A percentile compares a stretch with the other conserved stretches of the same genome.
phyloP scores from a whole-genome alignment of 2,329 filamentous ascomycete genomes.

The Pestalotiopsis sp. region DNA sequence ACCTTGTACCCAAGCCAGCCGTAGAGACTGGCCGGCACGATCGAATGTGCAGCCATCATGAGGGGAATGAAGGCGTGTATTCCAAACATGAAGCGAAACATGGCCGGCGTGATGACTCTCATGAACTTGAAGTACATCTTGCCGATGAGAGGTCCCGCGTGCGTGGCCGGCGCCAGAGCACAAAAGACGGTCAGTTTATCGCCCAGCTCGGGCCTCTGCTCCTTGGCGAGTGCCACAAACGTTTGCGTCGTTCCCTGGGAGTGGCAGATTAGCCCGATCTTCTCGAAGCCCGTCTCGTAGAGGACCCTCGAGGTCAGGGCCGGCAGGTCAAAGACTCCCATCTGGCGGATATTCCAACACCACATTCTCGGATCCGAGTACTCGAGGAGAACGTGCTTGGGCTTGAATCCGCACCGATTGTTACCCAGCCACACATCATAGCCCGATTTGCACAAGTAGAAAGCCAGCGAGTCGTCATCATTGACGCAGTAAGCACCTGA shows the following conservation, averaged over 20 bases:
- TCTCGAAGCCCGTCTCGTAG: conserved; percentile 79
- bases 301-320: conserved; percentile 81
- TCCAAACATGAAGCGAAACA: conserved; percentile 84
- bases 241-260: conserved; percentile 91
- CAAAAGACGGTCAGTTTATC: conserved; percentile 87
- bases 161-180: conserved; percentile 85
- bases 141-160: conserved; percentile 82
- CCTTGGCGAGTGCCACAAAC: conserved; percentile 84
- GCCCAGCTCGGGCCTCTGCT: conserved; percentile 84
- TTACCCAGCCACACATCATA: conserved; percentile 97
- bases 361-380: conserved; percentile 88
- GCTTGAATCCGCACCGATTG: conserved; percentile 84
- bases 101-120: conserved; percentile 72
- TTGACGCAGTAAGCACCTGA: conserved; percentile 88
- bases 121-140: conserved; percentile 94
- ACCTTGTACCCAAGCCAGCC: conserved; percentile 85
- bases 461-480: conserved; percentile 86
- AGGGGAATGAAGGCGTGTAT: conserved; percentile 92
- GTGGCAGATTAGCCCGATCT: conserved; percentile 82
- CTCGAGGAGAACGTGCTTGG: conserved; percentile 71
- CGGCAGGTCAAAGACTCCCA: conserved; percentile 87
- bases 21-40: conserved; percentile 70
- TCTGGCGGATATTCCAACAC: conserved; percentile 94
- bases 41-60: conserved; percentile 82
- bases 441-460: conserved; percentile 88